phyloP scores from a whole-genome alignment of 2,329 filamentous ascomycete species.

The Xylaria digitata region DNA sequence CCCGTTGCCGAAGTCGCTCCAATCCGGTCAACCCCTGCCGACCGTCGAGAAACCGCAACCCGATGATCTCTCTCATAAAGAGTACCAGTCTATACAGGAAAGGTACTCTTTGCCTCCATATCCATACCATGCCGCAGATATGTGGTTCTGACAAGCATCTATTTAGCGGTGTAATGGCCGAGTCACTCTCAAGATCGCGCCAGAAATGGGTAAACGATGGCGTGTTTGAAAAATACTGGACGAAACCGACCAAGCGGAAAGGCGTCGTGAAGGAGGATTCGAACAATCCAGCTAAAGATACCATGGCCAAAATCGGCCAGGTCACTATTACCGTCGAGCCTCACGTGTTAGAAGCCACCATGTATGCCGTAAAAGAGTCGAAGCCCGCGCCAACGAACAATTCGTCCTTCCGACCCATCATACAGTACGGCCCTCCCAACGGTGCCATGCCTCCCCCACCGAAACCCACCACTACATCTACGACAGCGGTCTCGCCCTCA shows the following conservation, averaged over 20 bases:
- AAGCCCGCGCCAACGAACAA: slow-evolving; percentile 58
- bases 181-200: slow-evolving; percentile 79
- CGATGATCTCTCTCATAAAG: slow-evolving; percentile 68
- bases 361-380: slow-evolving; percentile 77
- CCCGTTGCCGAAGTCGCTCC: slow-evolving; percentile 70
- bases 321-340: slow-evolving; percentile 82
- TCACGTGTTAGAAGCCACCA: slow-evolving; percentile 80
- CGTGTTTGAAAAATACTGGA: slow-evolving; percentile 82
- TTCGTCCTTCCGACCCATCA: slow-evolving; percentile 62
- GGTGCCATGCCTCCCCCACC: slow-evolving; percentile 68
- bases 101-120: slow-evolving; percentile 61
- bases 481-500: slow-evolving; percentile 39
- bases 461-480: slow-evolving; percentile 51
- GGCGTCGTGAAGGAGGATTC: slow-evolving; percentile 71
- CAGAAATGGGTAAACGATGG: slow-evolving; percentile 78
- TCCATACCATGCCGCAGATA: neutral
- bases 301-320: slow-evolving; percentile 77
- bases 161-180: slow-evolving; percentile 75
- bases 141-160: slow-evolving; percentile 34
- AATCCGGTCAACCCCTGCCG: slow-evolving; percentile 75
- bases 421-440: slow-evolving; percentile 74
- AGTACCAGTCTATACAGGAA: slow-evolving; percentile 80
- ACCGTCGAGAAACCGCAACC: slow-evolving; percentile 75
- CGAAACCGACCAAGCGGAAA: slow-evolving; percentile 76
- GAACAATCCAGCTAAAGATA: slow-evolving; percentile 76